Base-by-base conservation (phyloP, 352 stramenopile species). In the Phytopythium kandeliae region DNA sequence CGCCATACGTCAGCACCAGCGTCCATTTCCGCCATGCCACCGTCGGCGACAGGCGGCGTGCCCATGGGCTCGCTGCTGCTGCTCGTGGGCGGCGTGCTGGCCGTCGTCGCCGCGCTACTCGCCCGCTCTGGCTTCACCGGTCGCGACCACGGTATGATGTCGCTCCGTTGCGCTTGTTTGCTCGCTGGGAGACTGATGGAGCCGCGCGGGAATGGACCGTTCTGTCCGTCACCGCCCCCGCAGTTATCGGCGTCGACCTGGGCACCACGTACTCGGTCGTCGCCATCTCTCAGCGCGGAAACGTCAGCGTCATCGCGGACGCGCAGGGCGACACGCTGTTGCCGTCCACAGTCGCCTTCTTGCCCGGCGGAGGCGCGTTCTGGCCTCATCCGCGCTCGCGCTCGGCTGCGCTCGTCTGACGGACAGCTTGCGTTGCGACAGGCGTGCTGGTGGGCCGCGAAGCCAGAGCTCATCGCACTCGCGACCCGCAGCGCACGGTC, bases 241-340 rank as follows among this genome's bases (percentile, higher is more conserved):
- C 26, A 81, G 79, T 85, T 22, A 65, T 90, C 28, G 79, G 79
- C 47, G 82, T 90, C 35, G 79, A 90, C 47, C 63, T 88, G 15
- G 78, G 78, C 37, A 90, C 78, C 38, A 90, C 78, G 58, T 90
- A 86, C 68, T 90, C 78, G 34, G 74, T 86, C 11, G 79, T 88
- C 17, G 79, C 71, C 17, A 86, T 89, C 48, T 68, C 71, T 2
- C 78, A 83, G 46, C 71, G 76, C 40, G 80, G 76, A 38, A 73
- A 74, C 28, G 69, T 89, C 52, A 87, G 65, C 40, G 67, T 84
- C 43, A 82, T 89, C 51, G 41, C 67, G 34, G 78, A 89, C 55
- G 54, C 48, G 0, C 50, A 71, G 11, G 75, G 70, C 25, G 52
- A 80, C 26, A 34, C 78, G n/a, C 48, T 89, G 13, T 65, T 83